phyloP scores from a whole-genome alignment of 352 stramenopile genomes.

The Blastocystis sp. region DNA sequence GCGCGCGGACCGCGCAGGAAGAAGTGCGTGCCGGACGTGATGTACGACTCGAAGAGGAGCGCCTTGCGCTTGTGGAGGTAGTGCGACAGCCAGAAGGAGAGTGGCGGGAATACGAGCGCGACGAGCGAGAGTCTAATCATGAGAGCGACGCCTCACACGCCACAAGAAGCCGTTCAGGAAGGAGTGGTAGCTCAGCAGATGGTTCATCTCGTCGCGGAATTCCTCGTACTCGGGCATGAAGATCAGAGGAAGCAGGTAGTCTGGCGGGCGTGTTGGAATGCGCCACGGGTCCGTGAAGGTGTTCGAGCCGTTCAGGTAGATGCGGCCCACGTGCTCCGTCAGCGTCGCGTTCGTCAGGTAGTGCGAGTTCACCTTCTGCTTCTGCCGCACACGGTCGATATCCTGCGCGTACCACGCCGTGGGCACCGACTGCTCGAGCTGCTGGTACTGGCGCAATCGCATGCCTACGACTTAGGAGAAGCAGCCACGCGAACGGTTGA shows the following conservation, averaged over 20 bases:
- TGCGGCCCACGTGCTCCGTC: constrained; percentile 20
- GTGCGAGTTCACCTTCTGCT: constrained; percentile 50
- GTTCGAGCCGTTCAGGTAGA: constrained; percentile 30
- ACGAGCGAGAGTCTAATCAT: background rate
- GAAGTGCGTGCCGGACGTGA: constrained; percentile 32
- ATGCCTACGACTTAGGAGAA: background rate
- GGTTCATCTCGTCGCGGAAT: constrained; percentile 52
- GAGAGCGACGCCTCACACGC: background rate
- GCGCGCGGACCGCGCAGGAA: constrained; percentile 51
- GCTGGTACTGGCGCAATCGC: constrained; percentile 25
- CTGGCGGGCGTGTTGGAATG: constrained; percentile 3
- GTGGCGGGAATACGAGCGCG: constrained; percentile 12
- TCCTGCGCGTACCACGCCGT: constrained; percentile 46
- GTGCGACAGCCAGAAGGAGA: background rate
- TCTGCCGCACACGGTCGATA: constrained; percentile 53
- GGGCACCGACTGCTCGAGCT: constrained; percentile 40
- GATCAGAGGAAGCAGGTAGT: constrained; percentile 44
- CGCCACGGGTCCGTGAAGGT: constrained; percentile 20
- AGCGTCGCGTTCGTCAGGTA: constrained; percentile 39
- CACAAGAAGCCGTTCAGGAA: background rate
- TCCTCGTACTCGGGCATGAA: constrained; percentile 46
- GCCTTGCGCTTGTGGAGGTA: background rate
- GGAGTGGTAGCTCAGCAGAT: constrained; percentile 1
- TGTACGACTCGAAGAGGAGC: constrained; percentile 6
- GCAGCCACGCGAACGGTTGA: background rate